These are phyloP conservation scores for Pleurotus tuoliensis DNA, from an alignment of 768 basidiomycete genomes.

Conservation along the genomic window DNA sequence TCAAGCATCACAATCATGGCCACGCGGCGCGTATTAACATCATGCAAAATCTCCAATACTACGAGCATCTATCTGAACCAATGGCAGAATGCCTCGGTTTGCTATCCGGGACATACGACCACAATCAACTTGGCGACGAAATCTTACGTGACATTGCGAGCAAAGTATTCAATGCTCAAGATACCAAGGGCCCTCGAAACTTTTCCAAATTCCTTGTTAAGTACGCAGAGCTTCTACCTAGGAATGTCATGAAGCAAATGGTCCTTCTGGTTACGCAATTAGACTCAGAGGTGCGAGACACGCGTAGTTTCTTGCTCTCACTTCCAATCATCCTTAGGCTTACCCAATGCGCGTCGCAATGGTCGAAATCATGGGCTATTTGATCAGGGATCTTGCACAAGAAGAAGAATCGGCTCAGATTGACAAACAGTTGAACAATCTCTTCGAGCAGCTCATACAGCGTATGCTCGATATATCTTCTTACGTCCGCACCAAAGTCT, in stretches of 20 bases:
- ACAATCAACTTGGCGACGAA: constrained; percentile 86
- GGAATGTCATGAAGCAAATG: constrained; percentile 85
- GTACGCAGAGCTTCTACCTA: constrained; percentile 75
- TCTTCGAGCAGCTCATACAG: constrained; percentile 82
- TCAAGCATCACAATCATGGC: constrained; percentile 85
- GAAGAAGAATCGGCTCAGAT: constrained; percentile 40
- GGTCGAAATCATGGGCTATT: constrained; percentile 82
- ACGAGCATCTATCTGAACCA: constrained; percentile 89
- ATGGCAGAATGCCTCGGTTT: constrained; percentile 87
- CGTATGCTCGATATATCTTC: constrained; percentile 86
- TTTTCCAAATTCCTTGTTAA: constrained; percentile 83
- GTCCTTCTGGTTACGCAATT: constrained; percentile 79
- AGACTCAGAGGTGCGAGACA: constrained; percentile 75
- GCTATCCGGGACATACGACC: constrained; percentile 83
- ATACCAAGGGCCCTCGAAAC: constrained; percentile 81
- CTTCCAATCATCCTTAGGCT: constrained; percentile 44
- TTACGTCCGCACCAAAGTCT: constrained; percentile 89
- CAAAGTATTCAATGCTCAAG: constrained; percentile 74
- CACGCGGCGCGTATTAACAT: constrained; percentile 85
- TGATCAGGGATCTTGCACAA: constrained; percentile 79
- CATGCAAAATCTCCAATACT: constrained; percentile 89
- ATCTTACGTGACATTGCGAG: constrained; percentile 83
- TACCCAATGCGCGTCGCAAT: constrained; percentile 96
- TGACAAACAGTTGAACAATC: constrained; percentile 71
- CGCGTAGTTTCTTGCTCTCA: not conserved